Base-by-base conservation (phyloP, 805 yeast genomes). In the Candida sanyiensis region DNA sequence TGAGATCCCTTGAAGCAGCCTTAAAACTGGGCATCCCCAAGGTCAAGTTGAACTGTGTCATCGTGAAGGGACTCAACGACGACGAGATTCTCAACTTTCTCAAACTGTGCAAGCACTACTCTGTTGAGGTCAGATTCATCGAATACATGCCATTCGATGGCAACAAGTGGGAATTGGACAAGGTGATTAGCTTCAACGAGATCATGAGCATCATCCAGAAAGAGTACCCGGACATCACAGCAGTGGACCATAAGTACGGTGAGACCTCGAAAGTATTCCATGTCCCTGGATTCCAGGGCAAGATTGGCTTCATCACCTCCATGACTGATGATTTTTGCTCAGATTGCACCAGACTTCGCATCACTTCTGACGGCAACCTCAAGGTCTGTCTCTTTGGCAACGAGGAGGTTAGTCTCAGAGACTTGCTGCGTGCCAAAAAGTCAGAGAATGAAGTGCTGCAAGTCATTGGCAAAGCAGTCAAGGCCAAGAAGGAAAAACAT, bases 81-180 rank as follows among this genome's bases (percentile, higher is more conserved):
- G 78, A 73, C 48, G 79, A 73, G 48, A 59, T 73, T 3, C 42
- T 63, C 15, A 65, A 70, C 44, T 73, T 73, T 53, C 72, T 70
- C 1, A 62, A 61, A 26, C 39, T 73, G 41, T 61, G 73, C 9
- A 49, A 54, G 38, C 53, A 59, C 26, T 48, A 55, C 28, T 65
- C 68, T 5, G 43, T 73, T 6, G 77, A 73, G 44, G 67, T 73
- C 17, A 56, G 79, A 39, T 73, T 73, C 48, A 73, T 73, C 29
- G 80, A 73, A 47, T 73, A 72, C 52, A 73, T 73, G 80, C 80
- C 80, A 5, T 73, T 73, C 49, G 72, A 62, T 42, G 80, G 80
- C 3, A 73, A 73, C 52, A 68, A 67, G 45, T 73, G 78, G 78
- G 59, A 67, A 12, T 48, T 57, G 27, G 45, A 52, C 7, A 73